Evolutionary conservation across 2,329 filamentous ascomycete species (phyloP).

Genomic region (Colletotrichum tofieldiae): DNA sequence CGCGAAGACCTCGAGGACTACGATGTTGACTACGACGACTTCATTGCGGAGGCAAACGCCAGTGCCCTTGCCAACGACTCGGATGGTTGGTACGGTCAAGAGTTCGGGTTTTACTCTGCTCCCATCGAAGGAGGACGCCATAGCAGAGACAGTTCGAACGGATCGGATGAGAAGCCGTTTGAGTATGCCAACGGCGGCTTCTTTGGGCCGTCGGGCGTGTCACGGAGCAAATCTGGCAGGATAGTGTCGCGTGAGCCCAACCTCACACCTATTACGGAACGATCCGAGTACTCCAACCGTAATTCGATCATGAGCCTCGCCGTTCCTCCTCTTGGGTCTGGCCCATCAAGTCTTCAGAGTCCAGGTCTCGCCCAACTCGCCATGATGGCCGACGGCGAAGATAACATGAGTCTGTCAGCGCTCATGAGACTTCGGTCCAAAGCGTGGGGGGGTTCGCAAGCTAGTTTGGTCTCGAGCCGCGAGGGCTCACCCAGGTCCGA

Average conservation of each 20-base stretch:
- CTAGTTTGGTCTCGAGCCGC: constrained; percentile 73
- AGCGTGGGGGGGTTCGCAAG: constrained; percentile 87
- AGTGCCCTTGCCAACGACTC: constrained; percentile 93
- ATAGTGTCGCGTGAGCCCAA: constrained; percentile 88
- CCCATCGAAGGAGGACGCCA: constrained; percentile 60
- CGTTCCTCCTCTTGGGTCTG: constrained; percentile 63
- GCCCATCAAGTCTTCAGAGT: constrained; percentile 72
- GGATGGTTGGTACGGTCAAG: constrained; percentile 94
- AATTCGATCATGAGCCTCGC: constrained; percentile 88
- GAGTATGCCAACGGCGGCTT: constrained; percentile 87
- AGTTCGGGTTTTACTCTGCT: constrained; percentile 94
- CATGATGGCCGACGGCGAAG: constrained; percentile 70
- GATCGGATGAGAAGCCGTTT: constrained; percentile 55
- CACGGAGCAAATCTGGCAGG: constrained; percentile 81
- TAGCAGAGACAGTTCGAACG: constrained; percentile 60
- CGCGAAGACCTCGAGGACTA: constrained; percentile 70
- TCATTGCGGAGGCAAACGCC: constrained; percentile 95
- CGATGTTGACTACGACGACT: constrained; percentile 86
- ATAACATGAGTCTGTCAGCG: constrained; percentile 81
- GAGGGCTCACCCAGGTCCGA: constrained; percentile 68
- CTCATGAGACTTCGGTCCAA: constrained; percentile 81
- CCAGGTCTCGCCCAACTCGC: constrained; percentile 86
- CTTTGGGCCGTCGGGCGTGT: constrained; percentile 83
- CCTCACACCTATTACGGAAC: constrained; percentile 94
- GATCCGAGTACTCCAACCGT: constrained; percentile 95